Evolutionary conservation across 345 rosid genomes (phyloP).

Genomic region (Limnanthes douglasii): DNA sequence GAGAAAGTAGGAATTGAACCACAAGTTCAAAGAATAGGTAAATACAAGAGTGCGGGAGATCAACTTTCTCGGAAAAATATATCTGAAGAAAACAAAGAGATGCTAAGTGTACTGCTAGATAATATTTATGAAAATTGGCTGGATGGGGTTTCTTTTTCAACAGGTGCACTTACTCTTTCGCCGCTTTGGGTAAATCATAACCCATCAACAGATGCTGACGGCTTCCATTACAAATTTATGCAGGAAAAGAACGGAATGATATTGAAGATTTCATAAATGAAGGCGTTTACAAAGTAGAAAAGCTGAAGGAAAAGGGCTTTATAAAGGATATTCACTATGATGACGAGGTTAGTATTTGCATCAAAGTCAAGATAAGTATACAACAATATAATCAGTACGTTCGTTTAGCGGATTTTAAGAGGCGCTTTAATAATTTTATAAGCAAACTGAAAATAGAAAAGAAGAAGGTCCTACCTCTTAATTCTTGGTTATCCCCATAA

Average conservation of each 20-base stretch:
- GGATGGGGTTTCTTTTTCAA: slow-evolving; percentile 58
- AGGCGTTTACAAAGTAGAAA: slow-evolving; percentile 77
- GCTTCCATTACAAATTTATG: slow-evolving; percentile 15
- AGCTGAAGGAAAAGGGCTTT: slow-evolving; percentile 79
- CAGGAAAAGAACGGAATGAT: slow-evolving; percentile 78
- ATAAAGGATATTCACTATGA: slow-evolving; percentile 67
- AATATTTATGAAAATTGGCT: slow-evolving; percentile 89
- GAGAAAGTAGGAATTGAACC: slow-evolving; percentile 89
- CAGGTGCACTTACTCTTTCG: slow-evolving; percentile 37
- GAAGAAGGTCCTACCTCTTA: too few relatives aligned
- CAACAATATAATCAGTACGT: not conserved
- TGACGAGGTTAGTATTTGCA: slow-evolving; percentile 50
- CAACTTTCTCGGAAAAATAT: slow-evolving; percentile 66
- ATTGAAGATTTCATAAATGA: slow-evolving; percentile 70
- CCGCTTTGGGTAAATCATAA: slow-evolving; percentile 8
- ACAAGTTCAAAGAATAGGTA: slow-evolving; percentile 84
- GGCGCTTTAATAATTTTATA: too few relatives aligned
- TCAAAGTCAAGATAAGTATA: not conserved
- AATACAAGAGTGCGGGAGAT: slow-evolving; percentile 95
- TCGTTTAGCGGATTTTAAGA: too few relatives aligned
- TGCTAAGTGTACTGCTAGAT: slow-evolving; percentile 82
- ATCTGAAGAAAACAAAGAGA: slow-evolving; percentile 91
- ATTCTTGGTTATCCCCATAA: too few relatives aligned
- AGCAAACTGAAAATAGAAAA: too few relatives aligned
- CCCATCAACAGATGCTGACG: slow-evolving; percentile 10